phyloP scores from a whole-genome alignment of 164 flowering plant genomes.

The Kalanchoe fedtschenkoi region DNA sequence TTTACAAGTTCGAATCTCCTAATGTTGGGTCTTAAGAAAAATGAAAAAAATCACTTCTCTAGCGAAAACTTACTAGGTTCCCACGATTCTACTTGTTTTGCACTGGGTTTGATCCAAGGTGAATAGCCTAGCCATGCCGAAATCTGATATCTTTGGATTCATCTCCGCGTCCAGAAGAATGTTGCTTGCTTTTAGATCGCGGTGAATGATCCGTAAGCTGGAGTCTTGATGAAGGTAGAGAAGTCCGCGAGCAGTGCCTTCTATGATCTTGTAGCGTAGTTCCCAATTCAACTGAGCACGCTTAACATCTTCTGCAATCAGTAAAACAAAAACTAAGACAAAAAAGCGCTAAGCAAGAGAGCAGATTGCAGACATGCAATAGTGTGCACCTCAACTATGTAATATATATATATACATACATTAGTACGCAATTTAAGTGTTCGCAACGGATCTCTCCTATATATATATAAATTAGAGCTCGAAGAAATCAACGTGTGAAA shows the following conservation, averaged over 20 bases:
- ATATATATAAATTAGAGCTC: no score
- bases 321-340: no score
- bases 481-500: no score
- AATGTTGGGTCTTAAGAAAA: no score
- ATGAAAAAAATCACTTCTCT: not conserved
- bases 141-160: constrained; percentile 2
- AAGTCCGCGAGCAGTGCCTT: constrained; percentile 1
- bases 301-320: not conserved
- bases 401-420: no score
- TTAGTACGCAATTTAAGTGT: no score
- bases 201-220: not conserved
- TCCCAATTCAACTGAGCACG: not conserved
- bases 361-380: no score
- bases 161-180: constrained; percentile 4
- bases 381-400: no score
- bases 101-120: not conserved
- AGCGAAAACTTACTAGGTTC: constrained; percentile 8
- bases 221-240: constrained; percentile 6
- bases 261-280: constrained; percentile 1
- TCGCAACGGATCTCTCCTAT: no score
- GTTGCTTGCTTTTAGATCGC: constrained; percentile 5
- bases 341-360: no score
- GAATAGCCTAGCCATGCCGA: constrained; percentile 3
- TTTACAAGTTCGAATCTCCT: no score
- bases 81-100: not conserved